Base-by-base conservation (phyloP, 768 basidiomycete species). In the Pleurotus giganteus region DNA sequence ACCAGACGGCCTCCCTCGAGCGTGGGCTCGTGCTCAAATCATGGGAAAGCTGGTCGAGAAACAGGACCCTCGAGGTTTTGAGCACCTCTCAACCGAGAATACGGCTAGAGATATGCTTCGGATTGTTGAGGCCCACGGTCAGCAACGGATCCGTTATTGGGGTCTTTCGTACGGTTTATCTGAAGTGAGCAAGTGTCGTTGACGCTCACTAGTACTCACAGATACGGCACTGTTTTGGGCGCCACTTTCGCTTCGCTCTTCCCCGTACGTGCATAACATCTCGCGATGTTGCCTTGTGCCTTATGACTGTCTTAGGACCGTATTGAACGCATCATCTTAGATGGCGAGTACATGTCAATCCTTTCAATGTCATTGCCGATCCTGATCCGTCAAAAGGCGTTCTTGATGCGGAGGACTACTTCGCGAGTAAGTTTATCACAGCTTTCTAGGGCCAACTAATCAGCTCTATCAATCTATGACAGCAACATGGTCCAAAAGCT, bases 1-100 rank as follows among this genome's bases (percentile, higher is more conserved):
- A 0, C 55, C 63, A 1, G 66, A 61, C 8, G 65, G 58, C 13
- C 54, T 76, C 1, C 59, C 70, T 1, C 58, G 61, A 2, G 55
- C 56, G 2, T 73, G 70, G 72, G 73, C 72, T 0, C 66, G 66
- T 9, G 62, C 67, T 12, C 63, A 66, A 53, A 56, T 72, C 47
- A 39, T 63, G 15, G 69, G 71, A 9, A 59, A 62, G 39, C 61
- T 74, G n/a, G 74, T 71, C 13, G 58, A 55, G n/a, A 28, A 71
- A 26, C 62, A 62, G 19, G 66, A 72, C 19, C 50, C 58, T 5
- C 67, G 66, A 2, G 61, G 57, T 19, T 44, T 72, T 29, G 53
- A 56, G 6, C 65, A 69, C 50, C 66, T 75, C 12, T 72, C 66
- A 41, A 74, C 74, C 3, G 74, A 75, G 27, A 65, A n/a, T n/a